Percentiles rank a stretch among this genome's conserved stretches.
Evolutionary conservation across 805 yeast species (phyloP).

Genomic region (Teunomyces gatunensis): DNA sequence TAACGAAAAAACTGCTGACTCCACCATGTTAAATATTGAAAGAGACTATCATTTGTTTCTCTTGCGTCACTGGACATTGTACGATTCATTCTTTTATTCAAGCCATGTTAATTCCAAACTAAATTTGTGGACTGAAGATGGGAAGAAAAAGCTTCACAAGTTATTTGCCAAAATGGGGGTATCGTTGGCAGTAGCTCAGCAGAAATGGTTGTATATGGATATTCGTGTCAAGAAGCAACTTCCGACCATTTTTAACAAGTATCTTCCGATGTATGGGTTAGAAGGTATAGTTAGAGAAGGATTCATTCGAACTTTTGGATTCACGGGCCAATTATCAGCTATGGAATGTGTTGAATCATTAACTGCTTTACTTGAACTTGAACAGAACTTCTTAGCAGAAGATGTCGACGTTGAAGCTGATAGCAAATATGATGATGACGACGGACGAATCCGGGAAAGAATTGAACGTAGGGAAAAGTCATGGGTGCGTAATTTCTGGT

Average conservation of each 20-base stretch:
- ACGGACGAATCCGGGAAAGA: constrained; percentile 15
- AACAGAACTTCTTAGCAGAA: constrained; percentile 20
- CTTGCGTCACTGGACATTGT: constrained; percentile 88
- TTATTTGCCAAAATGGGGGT: constrained; percentile 97
- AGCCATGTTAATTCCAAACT: constrained; percentile 86
- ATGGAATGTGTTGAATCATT: constrained; percentile 90
- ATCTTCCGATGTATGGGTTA: constrained; percentile 72
- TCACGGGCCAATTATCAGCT: constrained; percentile 81
- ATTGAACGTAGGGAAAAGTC: constrained; percentile 49
- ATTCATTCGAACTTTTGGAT: constrained; percentile 82
- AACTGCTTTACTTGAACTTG: constrained; percentile 77
- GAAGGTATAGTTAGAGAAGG: constrained; percentile 85
- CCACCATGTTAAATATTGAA: constrained; percentile 58
- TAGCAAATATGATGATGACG: constrained; percentile 20
- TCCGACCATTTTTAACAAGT: constrained; percentile 64
- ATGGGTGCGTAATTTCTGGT: constrained; percentile 75
- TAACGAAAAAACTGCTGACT: constrained; percentile 34
- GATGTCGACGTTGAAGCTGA: constrained; percentile 11
- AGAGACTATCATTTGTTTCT: constrained; percentile 84
- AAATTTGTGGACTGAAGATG: constrained; percentile 87
- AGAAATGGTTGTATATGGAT: constrained; percentile 90
- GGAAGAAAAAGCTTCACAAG: constrained; percentile 80
- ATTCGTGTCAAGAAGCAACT: constrained; percentile 71
- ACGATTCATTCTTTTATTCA: constrained; percentile 89
- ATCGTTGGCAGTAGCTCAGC: constrained; percentile 81